Percentiles rank a stretch among this genome's conserved stretches.
Conservation (phyloP, 305 asterid genomes). For the Fraxinus baroniana region DNA sequence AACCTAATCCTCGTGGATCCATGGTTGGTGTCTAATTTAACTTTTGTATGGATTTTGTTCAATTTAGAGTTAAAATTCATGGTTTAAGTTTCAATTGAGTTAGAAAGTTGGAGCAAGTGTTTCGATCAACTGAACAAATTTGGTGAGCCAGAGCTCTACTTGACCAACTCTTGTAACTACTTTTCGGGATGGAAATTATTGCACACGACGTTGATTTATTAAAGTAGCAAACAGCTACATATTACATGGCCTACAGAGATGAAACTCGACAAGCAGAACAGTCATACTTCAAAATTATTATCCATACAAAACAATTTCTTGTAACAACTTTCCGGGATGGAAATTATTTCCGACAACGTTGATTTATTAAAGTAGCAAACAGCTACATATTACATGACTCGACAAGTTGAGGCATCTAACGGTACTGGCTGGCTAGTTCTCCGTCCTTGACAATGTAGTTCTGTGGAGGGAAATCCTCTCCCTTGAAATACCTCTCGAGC, state of each 20-base stretch:
- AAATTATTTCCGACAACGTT: not conserved
- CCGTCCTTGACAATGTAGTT: constrained; percentile 98
- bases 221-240: not conserved
- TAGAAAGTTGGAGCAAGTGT: too few relatives aligned
- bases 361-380: constrained; percentile 22
- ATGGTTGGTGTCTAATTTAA: not conserved
- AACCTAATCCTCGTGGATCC: not conserved
- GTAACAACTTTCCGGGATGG: not conserved
- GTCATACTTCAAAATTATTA: too few relatives aligned
- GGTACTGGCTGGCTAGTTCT: constrained; percentile 84
- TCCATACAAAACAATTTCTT: too few relatives aligned
- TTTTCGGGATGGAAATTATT: not conserved
- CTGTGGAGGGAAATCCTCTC: constrained; percentile 77
- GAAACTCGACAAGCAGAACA: not conserved
- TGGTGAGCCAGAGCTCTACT: too few relatives aligned
- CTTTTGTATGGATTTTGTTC: not conserved
- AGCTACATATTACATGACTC: constrained; percentile 1
- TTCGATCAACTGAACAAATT: too few relatives aligned
- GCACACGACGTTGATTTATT: constrained; percentile 17
- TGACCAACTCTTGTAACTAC: too few relatives aligned
- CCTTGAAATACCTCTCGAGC: constrained; percentile 92
- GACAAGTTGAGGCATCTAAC: constrained; percentile 30
- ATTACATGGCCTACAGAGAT: not conserved
- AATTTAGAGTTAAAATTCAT: not conserved
- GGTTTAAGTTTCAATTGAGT: not conserved